Conservation (phyloP, 768 basidiomycete genomes). For the Phallus indusiatus region DNA sequence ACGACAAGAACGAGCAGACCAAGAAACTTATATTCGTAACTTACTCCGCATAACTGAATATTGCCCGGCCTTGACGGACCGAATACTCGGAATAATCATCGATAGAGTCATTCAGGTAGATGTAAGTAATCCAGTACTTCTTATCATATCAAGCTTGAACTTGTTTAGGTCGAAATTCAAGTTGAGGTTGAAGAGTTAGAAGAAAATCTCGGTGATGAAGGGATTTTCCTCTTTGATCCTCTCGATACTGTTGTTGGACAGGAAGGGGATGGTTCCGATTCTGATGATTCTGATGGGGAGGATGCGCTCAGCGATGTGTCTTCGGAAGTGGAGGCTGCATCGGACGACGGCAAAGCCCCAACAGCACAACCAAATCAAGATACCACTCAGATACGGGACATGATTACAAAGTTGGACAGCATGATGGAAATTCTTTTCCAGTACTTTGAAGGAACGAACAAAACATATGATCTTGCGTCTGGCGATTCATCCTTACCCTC, state of each 20-base stretch:
- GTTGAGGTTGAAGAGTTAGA: slow-evolving; percentile 79
- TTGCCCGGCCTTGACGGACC: slow-evolving; percentile 79
- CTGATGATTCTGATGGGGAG: slow-evolving; percentile 36
- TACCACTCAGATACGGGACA: slow-evolving; percentile 63
- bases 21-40: slow-evolving; percentile 88
- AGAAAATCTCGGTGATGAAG: slow-evolving; percentile 36
- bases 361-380: slow-evolving; percentile 51
- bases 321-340: slow-evolving; percentile 52
- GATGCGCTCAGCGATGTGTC: slow-evolving; percentile 65
- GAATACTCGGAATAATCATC: slow-evolving; percentile 76
- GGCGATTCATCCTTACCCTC: slow-evolving; percentile 11
- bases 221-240: slow-evolving; percentile 70
- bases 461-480: slow-evolving; percentile 18
- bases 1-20: slow-evolving; percentile 67
- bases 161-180: slow-evolving; percentile 82
- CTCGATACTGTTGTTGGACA: slow-evolving; percentile 81
- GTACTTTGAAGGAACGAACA: slow-evolving; percentile 56
- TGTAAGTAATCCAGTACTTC: slow-evolving; percentile 38
- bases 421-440: slow-evolving; percentile 80
- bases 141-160: neutral
- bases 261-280: slow-evolving; percentile 51
- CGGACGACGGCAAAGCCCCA: slow-evolving; percentile 20
- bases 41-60: slow-evolving; percentile 73
- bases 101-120: slow-evolving; percentile 96
- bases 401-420: slow-evolving; percentile 87